Evolutionary conservation across 495 filamentous ascomycete genomes (phyloP), one percentile per base, ranked within the genome.

Genomic region (Neurospora discreta): DNA sequence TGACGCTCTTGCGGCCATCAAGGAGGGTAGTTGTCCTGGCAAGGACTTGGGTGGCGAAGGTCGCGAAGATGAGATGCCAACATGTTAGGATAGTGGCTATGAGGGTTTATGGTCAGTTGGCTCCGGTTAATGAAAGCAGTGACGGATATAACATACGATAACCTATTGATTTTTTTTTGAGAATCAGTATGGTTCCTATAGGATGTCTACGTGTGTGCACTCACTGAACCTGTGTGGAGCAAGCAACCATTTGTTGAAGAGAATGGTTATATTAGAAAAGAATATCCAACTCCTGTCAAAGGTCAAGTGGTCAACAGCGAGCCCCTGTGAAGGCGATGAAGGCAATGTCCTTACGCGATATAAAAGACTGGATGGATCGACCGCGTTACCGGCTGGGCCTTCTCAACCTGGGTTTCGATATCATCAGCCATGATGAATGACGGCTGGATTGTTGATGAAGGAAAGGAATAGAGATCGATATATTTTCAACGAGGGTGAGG

Each of bases 181-280:
- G 46, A 40, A 74, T 73, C 73, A 77, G 74, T 73, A 72, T 71
- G 18, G 8, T 72, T 41, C 44, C 44, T 38, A 16, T 40, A 26
- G 7, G 15, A 26, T 11, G 10, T 16, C 6, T 41, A 33, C 18
- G 30, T 72, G 43, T 20, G 69, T 69, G 38, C 39, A 88, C 93
- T 88, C 83, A 95, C 93, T 86, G 82, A 97, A 97, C 70, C 90
- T 86, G 75, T 85, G 84, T 74, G 86, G 89, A 77, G 90, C 87
- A 69, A 97, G 86, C 65, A 98, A 89, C 86, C 91, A 93, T 83
- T 97, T 97, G 87, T 98, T 97, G 87, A 97, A 98, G 70, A 98
- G 80, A 74, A 98, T 97, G 72, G 94, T 93, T 73, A 87, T 85
- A 70, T 94, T 97, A 78, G 92, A 96, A 76, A 97, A 85, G 71